Evolutionary conservation across 2,329 filamentous ascomycete genomes (phyloP).

Genomic region (Pestalotiopsis sp.): DNA sequence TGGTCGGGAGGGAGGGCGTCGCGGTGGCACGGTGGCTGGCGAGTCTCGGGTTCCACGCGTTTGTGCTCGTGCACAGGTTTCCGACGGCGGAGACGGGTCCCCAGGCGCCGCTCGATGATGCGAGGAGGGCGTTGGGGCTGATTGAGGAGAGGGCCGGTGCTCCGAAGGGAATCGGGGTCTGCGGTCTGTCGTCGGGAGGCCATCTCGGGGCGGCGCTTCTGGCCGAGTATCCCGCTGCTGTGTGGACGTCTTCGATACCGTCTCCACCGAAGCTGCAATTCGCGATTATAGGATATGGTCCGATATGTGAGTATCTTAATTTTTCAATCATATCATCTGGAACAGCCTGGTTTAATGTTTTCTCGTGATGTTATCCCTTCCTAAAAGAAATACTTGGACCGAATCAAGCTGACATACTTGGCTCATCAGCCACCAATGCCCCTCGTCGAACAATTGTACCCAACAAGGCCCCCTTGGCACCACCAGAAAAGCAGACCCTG

Average conservation of each 20-base stretch:
- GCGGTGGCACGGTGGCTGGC: conserved; percentile 21
- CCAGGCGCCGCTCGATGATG: conserved; percentile 20
- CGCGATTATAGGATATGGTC: conserved; percentile 22
- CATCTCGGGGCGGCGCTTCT: conserved; percentile 21
- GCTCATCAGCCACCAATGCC: conserved; percentile 16
- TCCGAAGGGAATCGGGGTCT: conserved; percentile 13
- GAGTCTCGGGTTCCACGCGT: conserved; percentile 20
- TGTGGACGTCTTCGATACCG: conserved; percentile 13
- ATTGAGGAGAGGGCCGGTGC: conserved; percentile 8
- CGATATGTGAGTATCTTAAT: conserved; percentile 14
- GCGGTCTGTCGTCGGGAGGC: conserved; percentile 22
- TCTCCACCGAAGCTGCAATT: conserved; percentile 17
- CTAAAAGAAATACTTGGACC: too few species aligned
- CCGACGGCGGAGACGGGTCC: conserved; percentile 18
- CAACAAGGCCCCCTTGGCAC: conserved; percentile 19
- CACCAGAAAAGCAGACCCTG: conserved; percentile 22
- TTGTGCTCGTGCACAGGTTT: conserved; percentile 24
- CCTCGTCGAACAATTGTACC: conserved; percentile 19
- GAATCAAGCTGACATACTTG: too few species aligned
- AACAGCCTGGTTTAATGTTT: too few species aligned
- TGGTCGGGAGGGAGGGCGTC: conserved; percentile 23
- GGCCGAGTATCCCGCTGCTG: conserved; percentile 17
- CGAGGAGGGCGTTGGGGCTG: conserved; percentile 18
- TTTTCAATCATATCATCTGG: too few species aligned
- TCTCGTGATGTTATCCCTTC: too few species aligned